A percentile compares a stretch with the other conserved stretches of the same genome.
phyloP scores from a whole-genome alignment of 257 asterid species.

The Penstemon davidsonii region DNA sequence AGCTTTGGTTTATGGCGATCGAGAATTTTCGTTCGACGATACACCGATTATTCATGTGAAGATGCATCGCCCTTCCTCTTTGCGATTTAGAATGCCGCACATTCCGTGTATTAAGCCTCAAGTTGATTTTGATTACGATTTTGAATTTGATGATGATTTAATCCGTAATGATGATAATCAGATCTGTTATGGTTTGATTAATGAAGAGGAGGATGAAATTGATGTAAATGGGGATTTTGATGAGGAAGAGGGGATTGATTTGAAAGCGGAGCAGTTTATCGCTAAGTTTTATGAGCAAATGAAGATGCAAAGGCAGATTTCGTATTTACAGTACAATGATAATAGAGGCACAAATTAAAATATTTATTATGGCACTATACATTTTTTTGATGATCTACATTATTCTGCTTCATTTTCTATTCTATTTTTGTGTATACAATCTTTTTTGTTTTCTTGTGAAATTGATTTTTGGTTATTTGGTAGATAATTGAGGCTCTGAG shows the following conservation, averaged over 20 bases:
- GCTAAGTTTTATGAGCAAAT: slow-evolving; percentile 65
- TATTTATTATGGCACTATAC: neutral
- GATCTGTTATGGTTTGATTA: neutral
- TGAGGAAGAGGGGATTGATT: slow-evolving; percentile 64
- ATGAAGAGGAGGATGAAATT: slow-evolving; percentile 15
- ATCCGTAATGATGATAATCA: neutral
- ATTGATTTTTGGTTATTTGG: neutral
- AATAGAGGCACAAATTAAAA: neutral
- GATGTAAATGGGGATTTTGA: slow-evolving; percentile 20
- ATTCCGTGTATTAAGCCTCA: slow-evolving; percentile 68
- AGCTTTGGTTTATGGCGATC: slow-evolving; percentile 59
- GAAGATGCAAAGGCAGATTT: slow-evolving; percentile 35
- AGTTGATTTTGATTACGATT: slow-evolving; percentile 53
- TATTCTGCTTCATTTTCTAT: neutral
- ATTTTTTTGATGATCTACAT: neutral
- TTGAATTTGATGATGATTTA: slow-evolving; percentile 13
- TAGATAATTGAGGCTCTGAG: neutral
- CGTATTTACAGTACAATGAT: slow-evolving; percentile 12
- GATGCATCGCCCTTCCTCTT: slow-evolving; percentile 66
- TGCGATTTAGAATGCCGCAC: slow-evolving; percentile 58
- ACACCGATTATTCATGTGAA: slow-evolving; percentile 58
- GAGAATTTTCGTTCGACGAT: slow-evolving; percentile 67
- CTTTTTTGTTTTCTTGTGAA: neutral
- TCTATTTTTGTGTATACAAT: slow-evolving; percentile 8
- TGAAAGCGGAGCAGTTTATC: slow-evolving; percentile 76